Conservation (phyloP, 345 rosid genomes). For the Euphorbia peplus region DNA sequence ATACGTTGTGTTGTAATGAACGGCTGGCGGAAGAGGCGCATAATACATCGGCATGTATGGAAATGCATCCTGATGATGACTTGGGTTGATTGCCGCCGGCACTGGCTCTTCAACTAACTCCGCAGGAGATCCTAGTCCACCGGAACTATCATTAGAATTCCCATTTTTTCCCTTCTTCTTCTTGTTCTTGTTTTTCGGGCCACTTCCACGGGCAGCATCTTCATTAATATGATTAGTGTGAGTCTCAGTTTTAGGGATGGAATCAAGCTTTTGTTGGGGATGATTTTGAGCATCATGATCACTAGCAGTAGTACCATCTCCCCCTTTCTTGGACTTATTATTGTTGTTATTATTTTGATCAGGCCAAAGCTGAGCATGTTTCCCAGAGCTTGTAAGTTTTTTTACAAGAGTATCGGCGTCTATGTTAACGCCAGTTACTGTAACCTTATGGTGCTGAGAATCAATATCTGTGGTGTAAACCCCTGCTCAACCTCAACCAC, state of each 20-base stretch:
- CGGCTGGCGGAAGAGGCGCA: constrained; percentile 27
- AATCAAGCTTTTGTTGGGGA: constrained; percentile 6
- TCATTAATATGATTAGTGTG: background rate
- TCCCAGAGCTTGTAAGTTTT: constrained; percentile 54
- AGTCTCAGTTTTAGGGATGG: constrained; percentile 4
- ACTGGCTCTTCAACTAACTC: no score
- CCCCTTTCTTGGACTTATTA: constrained; percentile 27
- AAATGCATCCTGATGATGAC: constrained; percentile 28
- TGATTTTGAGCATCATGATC: background rate
- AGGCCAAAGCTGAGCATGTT: constrained; percentile 58
- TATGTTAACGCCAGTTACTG: constrained; percentile 58
- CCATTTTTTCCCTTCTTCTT: constrained; percentile 38
- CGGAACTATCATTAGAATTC: constrained; percentile 10
- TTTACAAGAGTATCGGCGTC: constrained; percentile 47
- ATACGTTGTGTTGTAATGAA: constrained; percentile 46
- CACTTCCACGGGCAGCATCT: background rate
- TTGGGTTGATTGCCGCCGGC: constrained; percentile 24
- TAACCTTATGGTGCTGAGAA: constrained; percentile 60
- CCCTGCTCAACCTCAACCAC: constrained; percentile 39
- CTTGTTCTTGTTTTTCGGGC: constrained; percentile 33
- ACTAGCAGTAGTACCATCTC: constrained; percentile 8
- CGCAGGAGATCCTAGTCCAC: background rate
- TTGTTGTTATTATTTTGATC: constrained; percentile 30
- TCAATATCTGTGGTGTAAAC: constrained; percentile 58
- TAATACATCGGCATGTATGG: constrained; percentile 27